phyloP scores from a whole-genome alignment of 1,139 yeast genomes.

The Yamadazyma trypodendri region DNA sequence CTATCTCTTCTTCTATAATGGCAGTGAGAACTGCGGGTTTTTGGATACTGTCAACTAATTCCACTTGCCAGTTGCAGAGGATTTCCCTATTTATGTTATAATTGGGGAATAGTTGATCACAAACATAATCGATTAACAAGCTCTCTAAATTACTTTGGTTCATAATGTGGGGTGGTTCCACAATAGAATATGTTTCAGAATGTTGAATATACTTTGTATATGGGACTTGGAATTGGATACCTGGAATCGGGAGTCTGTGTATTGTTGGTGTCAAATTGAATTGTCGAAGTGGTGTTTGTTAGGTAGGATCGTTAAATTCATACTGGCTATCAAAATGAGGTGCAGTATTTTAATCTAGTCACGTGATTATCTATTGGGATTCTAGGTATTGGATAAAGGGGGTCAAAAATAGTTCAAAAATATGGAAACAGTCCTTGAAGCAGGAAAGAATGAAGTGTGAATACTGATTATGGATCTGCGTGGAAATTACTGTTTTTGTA shows the following conservation, averaged over 20 bases:
- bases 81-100: slow-evolving; percentile 28
- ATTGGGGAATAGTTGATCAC: slow-evolving; percentile 25
- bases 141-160: not conserved
- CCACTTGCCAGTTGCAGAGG: slow-evolving; percentile 39
- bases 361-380: too few relatives aligned
- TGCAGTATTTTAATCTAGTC: not conserved
- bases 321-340: not conserved
- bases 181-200: too few relatives aligned
- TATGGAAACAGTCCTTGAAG: too few relatives aligned
- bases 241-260: too few relatives aligned
- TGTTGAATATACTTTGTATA: too few relatives aligned
- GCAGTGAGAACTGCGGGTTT: slow-evolving; percentile 21
- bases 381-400: not conserved
- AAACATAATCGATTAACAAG: slow-evolving; percentile 18
- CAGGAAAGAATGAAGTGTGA: too few relatives aligned
- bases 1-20: slow-evolving; percentile 24
- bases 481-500: too few relatives aligned
- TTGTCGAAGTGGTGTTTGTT: too few relatives aligned
- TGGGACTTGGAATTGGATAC: too few relatives aligned
- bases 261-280: too few relatives aligned
- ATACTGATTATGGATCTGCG: too few relatives aligned
- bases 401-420: not conserved
- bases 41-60: slow-evolving; percentile 24
- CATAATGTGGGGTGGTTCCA: not conserved
- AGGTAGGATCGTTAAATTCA: too few relatives aligned